Conservation (phyloP, 2,329 filamentous ascomycete species). For the Graphium sp. region DNA sequence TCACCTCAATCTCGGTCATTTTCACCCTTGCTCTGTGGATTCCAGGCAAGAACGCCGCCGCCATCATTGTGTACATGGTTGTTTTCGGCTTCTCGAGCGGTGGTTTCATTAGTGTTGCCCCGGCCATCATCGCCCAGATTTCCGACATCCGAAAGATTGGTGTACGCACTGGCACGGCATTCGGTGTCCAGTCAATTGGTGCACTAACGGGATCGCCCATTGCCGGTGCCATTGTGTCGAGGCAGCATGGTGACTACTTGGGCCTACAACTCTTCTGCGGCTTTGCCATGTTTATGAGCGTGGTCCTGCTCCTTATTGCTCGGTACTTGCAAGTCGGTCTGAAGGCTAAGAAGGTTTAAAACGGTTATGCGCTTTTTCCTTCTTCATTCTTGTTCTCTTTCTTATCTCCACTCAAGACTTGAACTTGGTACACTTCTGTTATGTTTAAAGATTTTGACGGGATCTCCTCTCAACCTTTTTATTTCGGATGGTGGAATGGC, state of each 20-base stretch:
- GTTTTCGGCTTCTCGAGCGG: constrained; percentile 56
- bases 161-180: constrained; percentile 46
- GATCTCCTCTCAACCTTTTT: background rate
- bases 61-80: constrained; percentile 46
- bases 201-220: constrained; percentile 53
- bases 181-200: constrained; percentile 43
- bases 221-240: constrained; percentile 40
- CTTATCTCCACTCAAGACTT: background rate
- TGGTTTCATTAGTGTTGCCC: constrained; percentile 44
- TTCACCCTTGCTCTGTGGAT: constrained; percentile 30
- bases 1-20: constrained; percentile 29
- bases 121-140: constrained; percentile 53
- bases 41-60: constrained; percentile 29
- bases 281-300: constrained; percentile 20
- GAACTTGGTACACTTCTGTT: no score
- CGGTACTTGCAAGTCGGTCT: constrained; percentile 18
- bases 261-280: constrained; percentile 52
- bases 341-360: constrained; percentile 16
- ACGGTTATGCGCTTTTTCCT: no score
- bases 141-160: constrained; percentile 55
- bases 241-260: constrained; percentile 33
- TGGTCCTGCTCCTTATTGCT: constrained; percentile 12
- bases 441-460: background rate
- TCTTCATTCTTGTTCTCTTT: background rate
- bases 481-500: no score